phyloP scores from a whole-genome alignment of 495 filamentous ascomycete species.

The Wilcoxina mikolae region DNA sequence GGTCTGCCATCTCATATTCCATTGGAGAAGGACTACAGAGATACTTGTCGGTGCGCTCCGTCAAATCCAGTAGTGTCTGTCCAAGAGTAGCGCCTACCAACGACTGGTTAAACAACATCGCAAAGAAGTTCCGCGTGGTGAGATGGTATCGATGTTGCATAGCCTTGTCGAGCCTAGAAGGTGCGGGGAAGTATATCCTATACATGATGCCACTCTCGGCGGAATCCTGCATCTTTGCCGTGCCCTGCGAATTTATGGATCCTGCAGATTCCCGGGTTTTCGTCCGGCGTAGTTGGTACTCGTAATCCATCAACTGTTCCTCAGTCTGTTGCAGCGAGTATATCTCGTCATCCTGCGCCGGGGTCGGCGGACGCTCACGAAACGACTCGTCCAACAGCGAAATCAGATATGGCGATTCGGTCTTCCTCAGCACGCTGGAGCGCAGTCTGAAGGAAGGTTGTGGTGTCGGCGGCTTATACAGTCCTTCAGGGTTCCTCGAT shows the following conservation, averaged over 20 bases:
- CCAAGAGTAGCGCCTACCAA: conserved; percentile 45
- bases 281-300: conserved; percentile 27
- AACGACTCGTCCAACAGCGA: conserved; percentile 39
- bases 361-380: conserved; percentile 31
- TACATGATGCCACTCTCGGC: conserved; percentile 41
- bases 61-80: conserved; percentile 44
- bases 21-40: conserved; percentile 31
- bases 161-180: conserved; percentile 32
- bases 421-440: conserved; percentile 42
- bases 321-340: conserved; percentile 31
- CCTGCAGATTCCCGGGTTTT: conserved; percentile 21
- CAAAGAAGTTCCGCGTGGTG: conserved; percentile 51
- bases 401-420: conserved; percentile 40
- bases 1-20: conserved; percentile 22
- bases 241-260: conserved; percentile 25
- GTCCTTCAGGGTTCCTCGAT: conserved; percentile 19
- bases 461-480: conserved; percentile 31
- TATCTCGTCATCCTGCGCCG: conserved; percentile 31
- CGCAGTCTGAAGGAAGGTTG: conserved; percentile 44
- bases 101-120: conserved; percentile 40
- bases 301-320: conserved; percentile 25
- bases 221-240: conserved; percentile 28
- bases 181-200: conserved; percentile 43
- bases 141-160: conserved; percentile 41
- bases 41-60: conserved; percentile 39